phyloP scores from a whole-genome alignment of 805 yeast species.

The Candida ortonii region DNA sequence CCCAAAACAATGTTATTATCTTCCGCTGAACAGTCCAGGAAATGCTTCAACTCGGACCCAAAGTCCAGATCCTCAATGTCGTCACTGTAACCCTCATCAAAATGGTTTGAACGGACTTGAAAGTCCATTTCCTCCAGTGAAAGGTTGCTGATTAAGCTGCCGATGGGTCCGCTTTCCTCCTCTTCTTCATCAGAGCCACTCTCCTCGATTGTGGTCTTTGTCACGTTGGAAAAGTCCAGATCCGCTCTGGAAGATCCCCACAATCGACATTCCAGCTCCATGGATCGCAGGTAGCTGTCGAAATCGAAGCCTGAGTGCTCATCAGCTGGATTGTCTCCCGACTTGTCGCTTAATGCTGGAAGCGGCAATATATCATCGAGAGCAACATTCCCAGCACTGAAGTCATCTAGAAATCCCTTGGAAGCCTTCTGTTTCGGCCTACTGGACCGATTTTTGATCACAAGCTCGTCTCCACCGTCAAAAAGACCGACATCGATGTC shows the following conservation, averaged over 20 bases:
- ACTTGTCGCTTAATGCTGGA: neutral
- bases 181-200: constrained; percentile 6
- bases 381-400: constrained; percentile 26
- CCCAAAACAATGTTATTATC: constrained; percentile 18
- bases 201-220: constrained; percentile 19
- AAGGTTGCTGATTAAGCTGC: constrained; percentile 30
- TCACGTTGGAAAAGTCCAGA: constrained; percentile 25
- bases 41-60: constrained; percentile 20
- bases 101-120: constrained; percentile 30
- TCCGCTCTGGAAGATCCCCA: constrained; percentile 10
- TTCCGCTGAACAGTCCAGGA: constrained; percentile 15
- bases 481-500: too few species aligned
- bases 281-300: constrained; percentile 25
- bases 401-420: constrained; percentile 28
- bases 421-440: constrained; percentile 3
- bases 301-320: constrained; percentile 24
- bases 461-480: constrained; percentile 2
- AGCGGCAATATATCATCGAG: constrained; percentile 20
- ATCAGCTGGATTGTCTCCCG: constrained; percentile 6
- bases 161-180: constrained; percentile 8
- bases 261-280: constrained; percentile 13
- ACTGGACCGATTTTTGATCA: constrained; percentile 1
- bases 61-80: constrained; percentile 19
- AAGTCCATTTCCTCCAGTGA: constrained; percentile 36
- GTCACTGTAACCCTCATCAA: constrained; percentile 14